phyloP scores from a whole-genome alignment of 2,329 filamentous ascomycete genomes.

The Cryphonectria japonica region DNA sequence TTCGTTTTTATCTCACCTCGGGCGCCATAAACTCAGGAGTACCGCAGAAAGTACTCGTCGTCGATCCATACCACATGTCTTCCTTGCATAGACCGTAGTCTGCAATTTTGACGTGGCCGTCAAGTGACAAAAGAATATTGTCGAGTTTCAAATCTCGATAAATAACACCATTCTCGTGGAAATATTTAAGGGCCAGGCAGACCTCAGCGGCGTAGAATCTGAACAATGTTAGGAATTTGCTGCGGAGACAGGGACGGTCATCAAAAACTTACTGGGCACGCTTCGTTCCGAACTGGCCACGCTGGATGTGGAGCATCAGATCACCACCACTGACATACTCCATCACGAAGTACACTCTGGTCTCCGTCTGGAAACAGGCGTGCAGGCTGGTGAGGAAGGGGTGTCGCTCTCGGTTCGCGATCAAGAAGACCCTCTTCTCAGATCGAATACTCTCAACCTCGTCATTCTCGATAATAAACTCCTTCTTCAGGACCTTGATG shows the following conservation, averaged over 20 bases:
- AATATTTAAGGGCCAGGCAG: slow-evolving; percentile 95
- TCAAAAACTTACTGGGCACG: slow-evolving; percentile 77
- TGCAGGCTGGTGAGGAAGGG: slow-evolving; percentile 95
- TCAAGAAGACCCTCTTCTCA: slow-evolving; percentile 95
- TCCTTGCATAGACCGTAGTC: slow-evolving; percentile 99
- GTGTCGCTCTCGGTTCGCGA: slow-evolving; percentile 95
- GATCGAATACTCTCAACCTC: slow-evolving; percentile 98
- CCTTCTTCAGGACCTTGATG: slow-evolving; percentile 99
- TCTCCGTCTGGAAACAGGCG: slow-evolving; percentile 99
- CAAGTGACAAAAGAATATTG: slow-evolving; percentile 89
- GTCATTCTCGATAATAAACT: slow-evolving; percentile 99
- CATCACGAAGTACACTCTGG: slow-evolving; percentile 98
- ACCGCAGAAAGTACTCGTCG: slow-evolving; percentile 96
- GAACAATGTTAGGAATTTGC: slow-evolving; percentile 31
- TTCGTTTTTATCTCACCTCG: slow-evolving; percentile 65
- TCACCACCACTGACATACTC: slow-evolving; percentile 99
- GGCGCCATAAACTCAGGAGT: slow-evolving; percentile 99
- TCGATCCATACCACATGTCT: slow-evolving; percentile 99
- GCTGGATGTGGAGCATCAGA: slow-evolving; percentile 98
- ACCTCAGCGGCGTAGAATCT: slow-evolving; percentile 98
- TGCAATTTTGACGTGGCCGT: slow-evolving; percentile 97
- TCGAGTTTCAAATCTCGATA: slow-evolving; percentile 95
- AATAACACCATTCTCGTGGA: slow-evolving; percentile 98
- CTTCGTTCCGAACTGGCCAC: slow-evolving; percentile 93
- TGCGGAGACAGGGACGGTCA: background rate